Evolutionary conservation across 495 filamentous ascomycete species (phyloP).

Genomic region (Zalerion maritima): DNA sequence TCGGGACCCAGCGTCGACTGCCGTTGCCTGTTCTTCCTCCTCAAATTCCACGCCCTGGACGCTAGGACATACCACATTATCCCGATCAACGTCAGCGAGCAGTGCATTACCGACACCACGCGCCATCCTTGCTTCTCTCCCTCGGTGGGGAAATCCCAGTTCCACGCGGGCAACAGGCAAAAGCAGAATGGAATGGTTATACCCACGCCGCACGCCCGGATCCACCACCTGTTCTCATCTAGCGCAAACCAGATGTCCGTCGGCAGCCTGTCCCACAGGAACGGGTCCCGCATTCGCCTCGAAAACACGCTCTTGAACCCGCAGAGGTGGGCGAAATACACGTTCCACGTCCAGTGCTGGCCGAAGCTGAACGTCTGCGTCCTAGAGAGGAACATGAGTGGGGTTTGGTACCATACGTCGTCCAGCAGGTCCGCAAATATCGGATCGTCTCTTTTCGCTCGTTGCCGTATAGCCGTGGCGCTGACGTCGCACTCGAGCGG

Average conservation of each 20-base stretch:
- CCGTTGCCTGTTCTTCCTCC: too few relatives aligned
- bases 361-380: constrained; percentile 3
- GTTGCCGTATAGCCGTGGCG: constrained; percentile 3
- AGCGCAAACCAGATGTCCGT: constrained; percentile 1
- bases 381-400: constrained; percentile 5
- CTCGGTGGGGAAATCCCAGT: constrained; percentile 9
- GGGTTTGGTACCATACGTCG: constrained; percentile 9
- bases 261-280: constrained; percentile 7
- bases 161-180: constrained; percentile 7
- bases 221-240: constrained; percentile 1
- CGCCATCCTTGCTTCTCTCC: constrained; percentile 5
- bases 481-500: constrained; percentile 1
- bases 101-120: constrained; percentile 1
- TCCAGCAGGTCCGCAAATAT: constrained; percentile 5
- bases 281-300: constrained; percentile 1
- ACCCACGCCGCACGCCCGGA: background rate
- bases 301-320: too few relatives aligned
- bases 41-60: too few relatives aligned
- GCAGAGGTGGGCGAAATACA: background rate
- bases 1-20: too few relatives aligned
- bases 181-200: constrained; percentile 3
- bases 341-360: constrained; percentile 8
- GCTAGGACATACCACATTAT: constrained; percentile 1
- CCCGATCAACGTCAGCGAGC: background rate
- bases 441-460: constrained; percentile 3